Evolutionary conservation across 148 eudicot genomes (phyloP).

Genomic region (Rhododendron griersonianum): DNA sequence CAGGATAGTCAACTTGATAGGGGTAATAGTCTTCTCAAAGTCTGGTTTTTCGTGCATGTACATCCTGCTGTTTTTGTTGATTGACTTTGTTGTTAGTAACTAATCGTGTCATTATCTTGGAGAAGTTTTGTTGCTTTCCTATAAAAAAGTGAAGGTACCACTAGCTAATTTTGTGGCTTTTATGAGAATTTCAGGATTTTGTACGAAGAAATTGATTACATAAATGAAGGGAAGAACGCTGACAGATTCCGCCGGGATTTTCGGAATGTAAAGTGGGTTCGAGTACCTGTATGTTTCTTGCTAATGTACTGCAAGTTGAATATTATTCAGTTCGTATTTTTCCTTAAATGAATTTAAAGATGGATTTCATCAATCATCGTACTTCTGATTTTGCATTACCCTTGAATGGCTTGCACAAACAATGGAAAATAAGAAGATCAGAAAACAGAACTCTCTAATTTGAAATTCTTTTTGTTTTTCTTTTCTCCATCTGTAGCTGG

Average conservation of each 20-base stretch:
- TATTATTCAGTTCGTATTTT: constrained; percentile 1
- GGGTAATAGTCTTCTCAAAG: neutral
- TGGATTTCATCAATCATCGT: neutral
- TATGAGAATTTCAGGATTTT: constrained; percentile 58
- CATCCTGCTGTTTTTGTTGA: neutral
- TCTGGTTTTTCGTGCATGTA: neutral
- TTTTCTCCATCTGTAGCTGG: constrained; percentile 39
- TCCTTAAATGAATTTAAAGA: neutral
- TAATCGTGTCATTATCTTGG: neutral
- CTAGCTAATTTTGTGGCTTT: constrained; percentile 2
- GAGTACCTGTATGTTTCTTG: constrained; percentile 91
- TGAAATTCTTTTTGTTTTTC: neutral
- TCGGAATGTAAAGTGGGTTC: constrained; percentile 96
- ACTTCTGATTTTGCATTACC: neutral
- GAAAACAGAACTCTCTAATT: neutral
- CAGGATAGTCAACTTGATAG: neutral
- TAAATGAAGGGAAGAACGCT: constrained; percentile 98
- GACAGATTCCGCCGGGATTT: constrained; percentile 95
- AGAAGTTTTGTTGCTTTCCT: neutral
- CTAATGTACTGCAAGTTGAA: constrained; percentile 3
- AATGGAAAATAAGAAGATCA: neutral
- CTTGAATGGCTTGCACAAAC: neutral
- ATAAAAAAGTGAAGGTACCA: neutral
- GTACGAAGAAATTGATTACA: constrained; percentile 94
- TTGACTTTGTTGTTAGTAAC: neutral